Percentiles rank a stretch among this genome's conserved stretches.
phyloP scores from a whole-genome alignment of 2,329 filamentous ascomycete genomes.

The Penicillium sp. region DNA sequence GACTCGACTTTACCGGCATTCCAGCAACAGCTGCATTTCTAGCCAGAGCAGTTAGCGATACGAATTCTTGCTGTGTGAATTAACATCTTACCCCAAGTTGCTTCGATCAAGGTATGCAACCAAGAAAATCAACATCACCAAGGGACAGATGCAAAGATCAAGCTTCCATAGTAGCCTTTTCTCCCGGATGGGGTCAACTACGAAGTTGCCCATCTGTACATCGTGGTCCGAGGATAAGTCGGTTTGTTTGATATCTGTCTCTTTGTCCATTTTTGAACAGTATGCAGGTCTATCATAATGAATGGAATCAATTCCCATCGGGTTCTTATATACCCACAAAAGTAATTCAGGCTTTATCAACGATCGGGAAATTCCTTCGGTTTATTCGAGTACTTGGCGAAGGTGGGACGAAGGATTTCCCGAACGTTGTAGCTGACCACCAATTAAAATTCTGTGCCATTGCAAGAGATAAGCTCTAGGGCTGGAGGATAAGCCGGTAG shows the following conservation, averaged over 20 bases:
- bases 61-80: neutral
- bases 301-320: neutral
- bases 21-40: constrained; percentile 12
- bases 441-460: neutral
- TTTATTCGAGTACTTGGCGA: constrained; percentile 6
- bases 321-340: constrained; percentile 3
- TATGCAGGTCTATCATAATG: neutral
- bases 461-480: neutral
- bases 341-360: neutral
- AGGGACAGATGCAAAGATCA: constrained; percentile 36
- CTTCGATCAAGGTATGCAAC: constrained; percentile 44
- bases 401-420: neutral
- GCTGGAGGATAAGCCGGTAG: neutral
- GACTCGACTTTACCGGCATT: constrained; percentile 8
- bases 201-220: constrained; percentile 10
- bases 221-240: constrained; percentile 8
- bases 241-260: constrained; percentile 5
- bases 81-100: constrained; percentile 38
- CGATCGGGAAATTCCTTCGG: constrained; percentile 10
- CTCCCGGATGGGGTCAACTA: constrained; percentile 35
- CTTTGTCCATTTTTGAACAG: constrained; percentile 4
- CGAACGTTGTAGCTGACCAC: neutral
- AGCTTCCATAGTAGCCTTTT: constrained; percentile 36
- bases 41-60: neutral
- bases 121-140: constrained; percentile 45